Evolutionary conservation across 1,284 basidiomycete species (phyloP).

Genomic region (Tilletia caries): DNA sequence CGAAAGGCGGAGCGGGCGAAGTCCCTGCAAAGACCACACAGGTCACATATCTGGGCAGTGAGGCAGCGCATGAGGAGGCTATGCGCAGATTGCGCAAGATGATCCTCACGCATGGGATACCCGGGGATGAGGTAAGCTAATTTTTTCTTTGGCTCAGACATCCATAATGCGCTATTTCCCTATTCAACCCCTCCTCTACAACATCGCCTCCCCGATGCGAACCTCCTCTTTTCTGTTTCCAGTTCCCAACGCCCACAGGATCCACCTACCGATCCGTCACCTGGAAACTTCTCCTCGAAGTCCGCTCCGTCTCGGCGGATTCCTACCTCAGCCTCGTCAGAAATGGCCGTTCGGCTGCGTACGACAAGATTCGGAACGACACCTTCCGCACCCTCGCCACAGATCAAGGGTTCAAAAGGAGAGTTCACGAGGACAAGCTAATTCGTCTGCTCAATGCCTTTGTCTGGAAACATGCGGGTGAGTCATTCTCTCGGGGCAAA

Average conservation of each 20-base stretch:
- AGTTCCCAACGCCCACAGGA: neutral
- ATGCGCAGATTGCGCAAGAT: conserved; percentile 6
- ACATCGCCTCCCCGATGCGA: neutral
- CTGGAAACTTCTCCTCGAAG: conserved; percentile 44
- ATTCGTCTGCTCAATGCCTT: conserved; percentile 90
- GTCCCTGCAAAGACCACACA: too few relatives aligned
- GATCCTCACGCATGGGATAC: neutral
- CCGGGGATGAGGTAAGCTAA: neutral
- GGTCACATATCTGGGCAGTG: neutral
- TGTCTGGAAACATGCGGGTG: conserved; percentile 87
- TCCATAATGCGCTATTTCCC: too few relatives aligned
- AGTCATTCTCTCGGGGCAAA: conserved; percentile 32
- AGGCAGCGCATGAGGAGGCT: conserved; percentile 9
- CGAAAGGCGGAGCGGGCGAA: too few relatives aligned
- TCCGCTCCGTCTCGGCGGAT: conserved; percentile 24
- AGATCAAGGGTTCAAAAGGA: conserved; percentile 87
- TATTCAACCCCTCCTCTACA: too few relatives aligned
- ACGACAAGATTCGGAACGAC: conserved; percentile 60
- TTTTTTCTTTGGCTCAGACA: too few relatives aligned
- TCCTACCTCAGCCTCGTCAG: conserved; percentile 35
- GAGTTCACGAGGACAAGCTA: conserved; percentile 93
- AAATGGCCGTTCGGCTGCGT: conserved; percentile 34
- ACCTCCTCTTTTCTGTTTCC: neutral
- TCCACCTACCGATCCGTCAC: conserved; percentile 18
- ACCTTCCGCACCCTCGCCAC: conserved; percentile 81